phyloP scores from a whole-genome alignment of 768 basidiomycete genomes.

The Macrolepiota dolichaula region DNA sequence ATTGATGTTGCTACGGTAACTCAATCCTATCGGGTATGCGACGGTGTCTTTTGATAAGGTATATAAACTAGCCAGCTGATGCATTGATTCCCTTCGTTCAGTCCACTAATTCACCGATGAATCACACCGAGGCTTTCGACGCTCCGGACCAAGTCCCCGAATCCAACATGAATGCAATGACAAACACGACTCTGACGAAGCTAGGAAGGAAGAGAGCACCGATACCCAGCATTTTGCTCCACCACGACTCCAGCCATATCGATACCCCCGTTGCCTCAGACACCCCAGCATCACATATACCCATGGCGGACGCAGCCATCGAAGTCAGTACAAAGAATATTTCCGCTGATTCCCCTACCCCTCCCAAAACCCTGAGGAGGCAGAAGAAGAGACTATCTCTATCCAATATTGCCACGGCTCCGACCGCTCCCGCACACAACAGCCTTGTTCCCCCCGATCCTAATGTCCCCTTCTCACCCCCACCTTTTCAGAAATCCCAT shows the following conservation, averaged over 20 bases:
- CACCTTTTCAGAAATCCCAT: background rate
- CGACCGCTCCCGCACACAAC: background rate
- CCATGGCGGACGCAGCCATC: background rate
- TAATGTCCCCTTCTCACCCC: background rate
- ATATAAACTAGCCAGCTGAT: background rate
- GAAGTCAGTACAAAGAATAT: background rate
- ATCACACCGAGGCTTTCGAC: background rate
- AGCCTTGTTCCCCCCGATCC: background rate
- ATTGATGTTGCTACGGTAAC: slow-evolving; percentile 6
- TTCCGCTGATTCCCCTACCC: background rate
- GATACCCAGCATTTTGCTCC: slow-evolving; percentile 8
- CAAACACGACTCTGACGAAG: slow-evolving; percentile 4
- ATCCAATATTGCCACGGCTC: background rate
- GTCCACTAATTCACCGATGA: background rate
- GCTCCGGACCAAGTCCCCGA: background rate
- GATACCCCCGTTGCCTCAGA: background rate
- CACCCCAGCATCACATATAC: background rate
- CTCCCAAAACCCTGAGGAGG: slow-evolving; percentile 1
- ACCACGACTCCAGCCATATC: background rate
- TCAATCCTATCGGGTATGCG: background rate
- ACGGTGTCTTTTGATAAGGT: background rate
- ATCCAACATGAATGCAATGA: background rate
- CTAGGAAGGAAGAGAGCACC: background rate
- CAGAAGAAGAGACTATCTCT: slow-evolving; percentile 11
- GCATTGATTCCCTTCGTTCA: background rate